phyloP scores from a whole-genome alignment of 2,329 filamentous ascomycete genomes.

The Phaeosphaeria sp. region DNA sequence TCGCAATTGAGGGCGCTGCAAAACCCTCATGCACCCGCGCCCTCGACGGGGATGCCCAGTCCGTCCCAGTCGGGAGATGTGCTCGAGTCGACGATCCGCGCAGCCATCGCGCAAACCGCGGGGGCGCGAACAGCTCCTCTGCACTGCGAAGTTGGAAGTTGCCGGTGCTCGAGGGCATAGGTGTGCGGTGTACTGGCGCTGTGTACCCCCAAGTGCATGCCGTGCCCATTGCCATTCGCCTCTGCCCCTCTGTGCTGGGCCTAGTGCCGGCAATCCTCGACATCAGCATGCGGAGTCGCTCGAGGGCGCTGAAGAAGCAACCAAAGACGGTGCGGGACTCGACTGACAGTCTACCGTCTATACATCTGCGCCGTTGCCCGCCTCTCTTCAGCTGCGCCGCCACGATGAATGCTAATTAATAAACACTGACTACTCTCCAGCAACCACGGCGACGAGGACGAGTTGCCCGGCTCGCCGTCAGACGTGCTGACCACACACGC shows the following conservation, averaged over 20 bases:
- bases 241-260: background rate
- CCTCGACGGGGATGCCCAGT: conserved; percentile 20
- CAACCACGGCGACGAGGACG: background rate
- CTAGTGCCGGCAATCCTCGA: background rate
- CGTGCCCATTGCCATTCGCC: conserved; percentile 26
- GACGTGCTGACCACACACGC: conserved; percentile 11
- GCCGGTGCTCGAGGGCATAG: background rate
- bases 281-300: conserved; percentile 29
- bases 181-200: conserved; percentile 5
- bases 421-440: background rate
- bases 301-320: conserved; percentile 25
- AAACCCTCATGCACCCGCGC: conserved; percentile 21
- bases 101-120: background rate
- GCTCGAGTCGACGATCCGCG: conserved; percentile 1
- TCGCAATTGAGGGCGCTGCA: conserved; percentile 22
- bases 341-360: background rate
- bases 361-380: background rate
- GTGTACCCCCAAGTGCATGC: no score
- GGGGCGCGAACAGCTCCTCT: background rate
- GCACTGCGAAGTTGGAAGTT: background rate
- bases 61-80: background rate
- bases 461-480: conserved; percentile 13
- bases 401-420: background rate
- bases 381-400: background rate
- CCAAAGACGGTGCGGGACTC: conserved; percentile 16